Conservation (phyloP, 768 basidiomycete species). For the Obba rivulosa region DNA sequence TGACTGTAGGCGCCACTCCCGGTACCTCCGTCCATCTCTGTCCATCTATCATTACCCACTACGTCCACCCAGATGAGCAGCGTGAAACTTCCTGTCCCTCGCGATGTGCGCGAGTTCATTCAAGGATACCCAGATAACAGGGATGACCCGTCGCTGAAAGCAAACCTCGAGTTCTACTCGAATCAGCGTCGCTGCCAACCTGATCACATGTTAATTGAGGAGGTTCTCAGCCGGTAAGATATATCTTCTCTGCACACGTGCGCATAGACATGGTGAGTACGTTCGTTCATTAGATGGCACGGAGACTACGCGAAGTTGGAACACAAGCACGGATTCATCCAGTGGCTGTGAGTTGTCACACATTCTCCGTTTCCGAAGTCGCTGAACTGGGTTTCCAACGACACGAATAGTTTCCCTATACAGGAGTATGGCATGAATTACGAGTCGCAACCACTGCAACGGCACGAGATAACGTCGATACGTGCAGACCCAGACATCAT, state of each 20-base stretch:
- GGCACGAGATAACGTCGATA: constrained; percentile 58
- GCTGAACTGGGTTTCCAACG: not conserved
- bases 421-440: constrained; percentile 71
- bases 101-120: constrained; percentile 53
- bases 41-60: not conserved
- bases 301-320: constrained; percentile 61
- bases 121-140: constrained; percentile 42
- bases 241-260: not conserved
- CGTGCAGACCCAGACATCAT: constrained; percentile 43
- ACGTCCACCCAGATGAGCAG: not conserved
- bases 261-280: not conserved
- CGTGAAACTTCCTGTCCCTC: constrained; percentile 31
- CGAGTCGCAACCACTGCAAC: constrained; percentile 59
- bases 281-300: constrained; percentile 47
- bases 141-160: constrained; percentile 34
- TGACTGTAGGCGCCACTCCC: too few species aligned
- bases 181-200: constrained; percentile 54
- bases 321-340: constrained; percentile 66
- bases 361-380: too few species aligned
- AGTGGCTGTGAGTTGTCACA: constrained; percentile 60
- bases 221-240: constrained; percentile 54
- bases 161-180: constrained; percentile 59
- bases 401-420: constrained; percentile 55
- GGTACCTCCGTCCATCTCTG: too few species aligned
- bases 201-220: constrained; percentile 55